Base-by-base conservation (phyloP, 2,329 filamentous ascomycete species). In the Aspergillaceae sp. region DNA sequence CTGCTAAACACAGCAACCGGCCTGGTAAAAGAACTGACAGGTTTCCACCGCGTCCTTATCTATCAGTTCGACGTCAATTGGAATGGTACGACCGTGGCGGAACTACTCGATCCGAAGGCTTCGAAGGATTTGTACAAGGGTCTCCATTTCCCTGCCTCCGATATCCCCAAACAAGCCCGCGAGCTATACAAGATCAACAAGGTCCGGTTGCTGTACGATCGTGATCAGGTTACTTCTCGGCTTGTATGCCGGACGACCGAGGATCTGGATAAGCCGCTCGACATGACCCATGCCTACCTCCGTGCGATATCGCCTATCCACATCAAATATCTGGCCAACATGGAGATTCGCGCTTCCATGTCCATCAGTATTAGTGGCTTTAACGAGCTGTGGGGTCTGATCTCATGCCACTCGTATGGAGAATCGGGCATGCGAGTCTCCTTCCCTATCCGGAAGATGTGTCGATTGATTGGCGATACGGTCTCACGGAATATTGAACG, bases 261-360 rank as follows among this genome's bases (percentile, higher is more conserved):
- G 80, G 83, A 8, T 63, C 79, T 41, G 77, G 87, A 63, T 42
- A 73, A 65, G 0, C 87, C 89, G 0, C 66, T 95, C 3, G 87
- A 95, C 61, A 81, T 95, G 64, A 92, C 86, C 1, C 85, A 92
- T 57, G 78, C 84, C 0, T 92, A 94, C 59, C 76, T 94, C 1
- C 80, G 89, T 45, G 88, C 90, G 3, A 64, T 64, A 51, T 94
- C 94, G 80, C 94, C 87, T 1, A 88, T 89, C 0, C 90, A 94
- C 37, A 66, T 94, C 45, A 94, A 94, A 59, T 95, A 94, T 56
- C 73, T 95, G 3, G 77, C 72, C 4, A 89, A 95, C 60, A 95
- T 95, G 89, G 84, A 83, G 5, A 88, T 94, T 0, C 81, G 88
- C n/a, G 87, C 87, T 0, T 94, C 87, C 52, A 95, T 95, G 88